Evolutionary conservation across 768 basidiomycete genomes (phyloP).

Genomic region (Lactifluus volemus): DNA sequence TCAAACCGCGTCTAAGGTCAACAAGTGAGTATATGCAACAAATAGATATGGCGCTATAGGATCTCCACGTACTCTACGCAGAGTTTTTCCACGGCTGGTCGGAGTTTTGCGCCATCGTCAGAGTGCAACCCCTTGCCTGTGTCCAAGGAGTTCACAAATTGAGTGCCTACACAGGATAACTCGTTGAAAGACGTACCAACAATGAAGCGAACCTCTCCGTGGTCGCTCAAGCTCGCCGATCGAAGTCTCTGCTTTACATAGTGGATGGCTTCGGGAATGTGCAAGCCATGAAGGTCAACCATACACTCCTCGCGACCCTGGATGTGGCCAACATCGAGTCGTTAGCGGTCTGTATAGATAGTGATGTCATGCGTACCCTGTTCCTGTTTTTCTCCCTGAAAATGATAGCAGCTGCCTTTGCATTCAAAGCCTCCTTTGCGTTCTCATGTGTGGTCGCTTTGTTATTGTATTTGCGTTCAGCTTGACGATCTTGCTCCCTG

Average conservation of each 20-base stretch:
- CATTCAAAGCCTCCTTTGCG: neutral
- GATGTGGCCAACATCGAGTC: neutral
- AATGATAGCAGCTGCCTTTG: neutral
- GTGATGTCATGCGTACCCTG: neutral
- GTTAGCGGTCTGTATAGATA: neutral
- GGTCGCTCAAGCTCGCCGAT: neutral
- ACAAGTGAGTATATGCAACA: neutral
- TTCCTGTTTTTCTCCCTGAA: constrained; percentile 10
- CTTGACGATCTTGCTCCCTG: neutral
- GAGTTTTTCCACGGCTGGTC: neutral
- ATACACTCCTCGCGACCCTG: neutral
- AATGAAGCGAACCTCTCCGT: constrained; percentile 5
- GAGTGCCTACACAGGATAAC: neutral
- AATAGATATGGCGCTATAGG: neutral
- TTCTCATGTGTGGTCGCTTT: neutral
- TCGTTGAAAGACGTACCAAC: neutral
- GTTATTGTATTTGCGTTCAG: neutral
- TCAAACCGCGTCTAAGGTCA: neutral
- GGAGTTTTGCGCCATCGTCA: neutral
- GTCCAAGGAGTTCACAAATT: neutral
- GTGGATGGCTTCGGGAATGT: neutral
- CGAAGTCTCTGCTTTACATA: neutral
- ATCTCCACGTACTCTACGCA: constrained; percentile 1
- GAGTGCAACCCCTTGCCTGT: constrained; percentile 3
- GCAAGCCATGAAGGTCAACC: constrained; percentile 8